A percentile compares a stretch with the other conserved stretches of the same genome.
phyloP scores from a whole-genome alignment of 805 yeast species.

The Nadsonia fulvescens region DNA sequence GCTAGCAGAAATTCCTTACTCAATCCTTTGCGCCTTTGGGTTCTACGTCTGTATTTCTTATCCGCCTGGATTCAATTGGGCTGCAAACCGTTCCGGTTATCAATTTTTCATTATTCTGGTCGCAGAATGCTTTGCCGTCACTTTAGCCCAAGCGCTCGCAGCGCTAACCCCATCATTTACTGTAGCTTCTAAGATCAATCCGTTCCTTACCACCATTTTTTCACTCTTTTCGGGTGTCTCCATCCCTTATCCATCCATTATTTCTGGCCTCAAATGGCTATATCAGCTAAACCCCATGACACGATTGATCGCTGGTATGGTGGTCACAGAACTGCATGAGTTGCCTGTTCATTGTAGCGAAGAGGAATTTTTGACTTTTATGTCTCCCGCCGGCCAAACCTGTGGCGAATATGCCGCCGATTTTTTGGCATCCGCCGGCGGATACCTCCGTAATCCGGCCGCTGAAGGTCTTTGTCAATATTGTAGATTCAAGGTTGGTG shows the following conservation, averaged over 20 bases:
- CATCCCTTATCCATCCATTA: slow-evolving; percentile 49
- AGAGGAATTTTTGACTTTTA: slow-evolving; percentile 29
- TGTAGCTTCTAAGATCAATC: slow-evolving; percentile 39
- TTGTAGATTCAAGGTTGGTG: slow-evolving; percentile 41
- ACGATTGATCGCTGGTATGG: slow-evolving; percentile 41
- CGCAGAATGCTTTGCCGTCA: slow-evolving; percentile 22
- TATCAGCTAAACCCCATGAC: slow-evolving; percentile 46
- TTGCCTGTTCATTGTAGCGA: slow-evolving; percentile 28
- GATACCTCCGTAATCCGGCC: slow-evolving; percentile 25
- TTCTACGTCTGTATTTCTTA: slow-evolving; percentile 45
- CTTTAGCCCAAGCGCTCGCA: slow-evolving; percentile 25
- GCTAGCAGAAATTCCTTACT: slow-evolving; percentile 52
- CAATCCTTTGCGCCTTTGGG: slow-evolving; percentile 41
- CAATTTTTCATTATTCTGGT: slow-evolving; percentile 36
- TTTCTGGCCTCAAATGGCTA: slow-evolving; percentile 71
- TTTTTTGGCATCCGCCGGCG: slow-evolving; percentile 25
- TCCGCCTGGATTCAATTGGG: slow-evolving; percentile 56
- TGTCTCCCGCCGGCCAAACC: slow-evolving; percentile 36
- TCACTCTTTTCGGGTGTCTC: slow-evolving; percentile 50
- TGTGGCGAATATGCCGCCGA: slow-evolving; percentile 36
- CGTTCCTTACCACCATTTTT: slow-evolving; percentile 34
- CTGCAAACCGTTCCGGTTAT: slow-evolving; percentile 24
- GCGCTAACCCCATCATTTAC: slow-evolving; percentile 19
- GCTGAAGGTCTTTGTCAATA: slow-evolving; percentile 39
- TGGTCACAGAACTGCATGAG: slow-evolving; percentile 29